Conservation (phyloP, 805 yeast species). For the Ogataea chonburiensis region DNA sequence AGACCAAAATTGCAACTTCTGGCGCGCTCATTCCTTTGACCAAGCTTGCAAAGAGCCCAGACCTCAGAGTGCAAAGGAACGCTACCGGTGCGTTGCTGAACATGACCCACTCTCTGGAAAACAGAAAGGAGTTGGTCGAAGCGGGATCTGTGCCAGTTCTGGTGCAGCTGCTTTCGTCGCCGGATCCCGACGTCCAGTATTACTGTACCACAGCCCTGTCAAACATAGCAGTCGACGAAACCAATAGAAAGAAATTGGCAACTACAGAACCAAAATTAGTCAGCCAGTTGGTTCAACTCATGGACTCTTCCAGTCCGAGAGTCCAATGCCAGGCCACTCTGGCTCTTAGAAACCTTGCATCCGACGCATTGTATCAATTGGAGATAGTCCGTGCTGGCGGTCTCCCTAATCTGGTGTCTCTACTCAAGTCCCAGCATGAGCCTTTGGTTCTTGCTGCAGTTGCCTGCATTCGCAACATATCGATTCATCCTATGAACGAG, state of each 20-base stretch:
- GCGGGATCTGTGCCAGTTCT: conserved; percentile 98
- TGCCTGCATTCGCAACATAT: conserved; percentile 95
- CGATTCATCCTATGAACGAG: conserved; percentile 95
- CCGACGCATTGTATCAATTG: conserved; percentile 92
- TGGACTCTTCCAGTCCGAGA: conserved; percentile 91
- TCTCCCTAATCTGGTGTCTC: conserved; percentile 85
- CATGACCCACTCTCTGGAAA: conserved; percentile 97
- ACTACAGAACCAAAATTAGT: conserved; percentile 93
- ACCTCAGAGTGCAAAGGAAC: conserved; percentile 94
- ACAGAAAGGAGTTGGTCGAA: conserved; percentile 92
- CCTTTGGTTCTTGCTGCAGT: conserved; percentile 95
- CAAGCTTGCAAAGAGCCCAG: conserved; percentile 89
- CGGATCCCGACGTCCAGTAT: conserved; percentile 96
- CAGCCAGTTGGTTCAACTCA: conserved; percentile 77
- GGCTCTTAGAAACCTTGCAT: conserved; percentile 92
- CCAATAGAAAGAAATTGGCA: conserved; percentile 81
- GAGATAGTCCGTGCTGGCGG: conserved; percentile 97
- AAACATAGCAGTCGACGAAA: conserved; percentile 95
- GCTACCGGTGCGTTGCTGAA: conserved; percentile 97
- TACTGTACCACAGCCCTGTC: conserved; percentile 97
- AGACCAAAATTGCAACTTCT: conserved; percentile 90
- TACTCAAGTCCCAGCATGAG: conserved; percentile 84
- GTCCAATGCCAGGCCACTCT: conserved; percentile 98
- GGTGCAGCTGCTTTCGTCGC: conserved; percentile 78
- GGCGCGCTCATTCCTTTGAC: conserved; percentile 96